Evolutionary conservation across 164 flowering plant genomes (phyloP), one percentile per base, ranked within the genome.

Genomic region (Paratinospora sagittata): DNA sequence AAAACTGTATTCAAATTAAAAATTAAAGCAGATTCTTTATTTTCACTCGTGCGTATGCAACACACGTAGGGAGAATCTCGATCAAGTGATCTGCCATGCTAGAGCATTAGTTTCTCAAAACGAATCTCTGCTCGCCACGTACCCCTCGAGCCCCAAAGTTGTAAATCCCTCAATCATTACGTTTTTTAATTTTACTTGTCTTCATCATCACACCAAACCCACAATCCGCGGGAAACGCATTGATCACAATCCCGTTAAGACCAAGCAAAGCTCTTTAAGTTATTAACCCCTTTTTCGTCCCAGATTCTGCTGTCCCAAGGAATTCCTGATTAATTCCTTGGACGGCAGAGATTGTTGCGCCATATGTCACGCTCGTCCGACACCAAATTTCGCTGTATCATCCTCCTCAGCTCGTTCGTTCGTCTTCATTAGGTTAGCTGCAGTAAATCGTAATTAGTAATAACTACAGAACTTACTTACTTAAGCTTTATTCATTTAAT

Each of bases 311-410:
- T 17, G 61, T 5, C 24, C 61, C 24, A n/a, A 3, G n/a, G n/a
- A n/a, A n/a, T n/a, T n/a, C 5, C 0, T 21, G 61, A 55, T 55
- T 55, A n/a, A 55, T 55, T n/a, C 10, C 24, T 0, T 55, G 61
- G 61, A 55, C 61, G 61, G 61, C 24, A 16, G 61, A 55, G 61
- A 55, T 55, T 21, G 61, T n/a, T 55, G 1, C 61, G 61, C 61
- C 61, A 23, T 55, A 52, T 4, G 10, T 55, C 6, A 19, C 61
- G 24, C 61, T 19, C n/a, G 61, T 55, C 61, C 8, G 60, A 16
- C 58, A 5, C 58, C 6, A 12, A 19, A 49, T 52, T 19, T 55
- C 60, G 24, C 60, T 5, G n/a, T 19, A 55, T 55, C 34, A 30
- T 30, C 34, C 34, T 30, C 24, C 61, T 55, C 61, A n/a, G 57